A percentile compares a stretch with the other conserved stretches of the same genome.
Conservation (phyloP, 257 asterid genomes). For the Cinchona pubescens region DNA sequence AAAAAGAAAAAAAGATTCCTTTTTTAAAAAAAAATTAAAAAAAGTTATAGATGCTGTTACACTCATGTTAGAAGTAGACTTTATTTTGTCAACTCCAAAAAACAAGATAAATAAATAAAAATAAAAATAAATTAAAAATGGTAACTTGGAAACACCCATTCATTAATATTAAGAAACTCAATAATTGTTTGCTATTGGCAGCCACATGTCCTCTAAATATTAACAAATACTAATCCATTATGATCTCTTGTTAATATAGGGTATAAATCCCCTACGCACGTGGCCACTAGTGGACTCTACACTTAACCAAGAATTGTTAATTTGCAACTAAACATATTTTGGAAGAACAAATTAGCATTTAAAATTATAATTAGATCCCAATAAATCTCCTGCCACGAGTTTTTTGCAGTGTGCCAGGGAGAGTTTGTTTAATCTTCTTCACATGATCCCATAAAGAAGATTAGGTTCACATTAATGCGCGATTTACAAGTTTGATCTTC, state of each 20-base stretch:
- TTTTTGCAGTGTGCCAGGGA: conserved; percentile 12
- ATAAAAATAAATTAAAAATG: not conserved
- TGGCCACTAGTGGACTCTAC: conserved; percentile 18
- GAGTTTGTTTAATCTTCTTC: conserved; percentile 18
- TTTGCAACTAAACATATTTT: conserved; percentile 2
- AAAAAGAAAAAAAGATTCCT: too few relatives aligned
- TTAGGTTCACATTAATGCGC: conserved; percentile 18
- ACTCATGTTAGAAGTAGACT: not conserved
- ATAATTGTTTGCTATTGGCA: conserved; percentile 23
- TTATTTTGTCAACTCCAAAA: not conserved
- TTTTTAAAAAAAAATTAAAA: too few relatives aligned
- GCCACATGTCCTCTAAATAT: conserved; percentile 23
- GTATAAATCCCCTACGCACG: conserved; percentile 20
- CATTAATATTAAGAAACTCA: conserved; percentile 3
- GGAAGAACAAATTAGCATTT: not conserved
- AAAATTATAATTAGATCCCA: conserved; percentile 9
- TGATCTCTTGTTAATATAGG: conserved; percentile 6
- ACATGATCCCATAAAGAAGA: conserved; percentile 41
- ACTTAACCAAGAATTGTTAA: conserved; percentile 1
- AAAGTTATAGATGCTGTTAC: not conserved
- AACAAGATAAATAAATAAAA: not conserved
- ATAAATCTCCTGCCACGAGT: conserved; percentile 11
- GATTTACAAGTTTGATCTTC: conserved; percentile 36
- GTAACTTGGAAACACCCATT: conserved; percentile 1
- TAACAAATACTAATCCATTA: conserved; percentile 12